phyloP scores from a whole-genome alignment of 2,329 filamentous ascomycete species.

The Zymoseptoria crescenta region DNA sequence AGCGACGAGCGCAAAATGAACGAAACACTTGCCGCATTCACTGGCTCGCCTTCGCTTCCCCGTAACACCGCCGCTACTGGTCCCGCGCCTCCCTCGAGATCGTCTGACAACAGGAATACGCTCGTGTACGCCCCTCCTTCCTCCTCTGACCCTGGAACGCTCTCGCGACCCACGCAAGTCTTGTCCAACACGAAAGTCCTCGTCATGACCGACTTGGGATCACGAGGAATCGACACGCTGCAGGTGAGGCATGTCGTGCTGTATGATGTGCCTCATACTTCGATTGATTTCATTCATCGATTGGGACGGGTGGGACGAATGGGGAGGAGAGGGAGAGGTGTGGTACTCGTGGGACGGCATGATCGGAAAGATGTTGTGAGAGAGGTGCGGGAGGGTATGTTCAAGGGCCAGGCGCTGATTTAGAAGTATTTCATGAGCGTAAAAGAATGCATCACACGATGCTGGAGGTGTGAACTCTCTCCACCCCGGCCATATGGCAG shows the following conservation, averaged over 20 bases:
- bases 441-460: background rate
- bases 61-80: conserved; percentile 1
- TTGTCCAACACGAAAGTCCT: conserved; percentile 79
- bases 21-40: conserved; percentile 72
- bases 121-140: background rate
- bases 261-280: conserved; percentile 96
- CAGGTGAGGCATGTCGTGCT: conserved; percentile 85
- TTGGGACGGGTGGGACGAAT: conserved; percentile 87
- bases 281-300: conserved; percentile 96
- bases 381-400: conserved; percentile 74
- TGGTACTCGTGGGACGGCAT: conserved; percentile 82
- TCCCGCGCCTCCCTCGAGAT: background rate
- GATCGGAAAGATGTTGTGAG: conserved; percentile 85
- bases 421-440: conserved; percentile 21
- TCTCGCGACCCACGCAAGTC: conserved; percentile 1
- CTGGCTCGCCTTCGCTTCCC: conserved; percentile 26
- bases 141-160: conserved; percentile 6
- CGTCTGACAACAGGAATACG: conserved; percentile 2
- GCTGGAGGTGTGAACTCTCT: background rate
- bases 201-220: conserved; percentile 88
- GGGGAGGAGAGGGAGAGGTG: conserved; percentile 78
- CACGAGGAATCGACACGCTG: conserved; percentile 86
- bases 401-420: conserved; percentile 43
- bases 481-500: background rate
- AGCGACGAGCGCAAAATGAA: conserved; percentile 68